phyloP scores from a whole-genome alignment of 2,329 filamentous ascomycete species.

The Trichoderma pleuroti region DNA sequence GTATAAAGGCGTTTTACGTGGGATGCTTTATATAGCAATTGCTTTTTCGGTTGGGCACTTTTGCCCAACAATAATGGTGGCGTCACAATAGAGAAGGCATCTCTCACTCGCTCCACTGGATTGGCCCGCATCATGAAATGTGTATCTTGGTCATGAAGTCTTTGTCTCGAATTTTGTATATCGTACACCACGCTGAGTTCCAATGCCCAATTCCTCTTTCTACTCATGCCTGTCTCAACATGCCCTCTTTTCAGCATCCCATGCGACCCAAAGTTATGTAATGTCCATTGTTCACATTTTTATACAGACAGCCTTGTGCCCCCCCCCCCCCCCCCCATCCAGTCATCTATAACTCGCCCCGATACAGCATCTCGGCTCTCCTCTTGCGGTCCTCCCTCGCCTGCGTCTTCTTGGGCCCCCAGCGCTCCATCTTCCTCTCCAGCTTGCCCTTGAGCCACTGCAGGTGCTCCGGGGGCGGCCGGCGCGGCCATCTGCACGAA shows the following conservation, averaged over 20 bases:
- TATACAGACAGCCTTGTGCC: background rate
- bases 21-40: background rate
- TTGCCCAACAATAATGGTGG: background rate
- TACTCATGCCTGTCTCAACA: background rate
- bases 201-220: background rate
- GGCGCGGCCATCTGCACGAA: constrained; percentile 59
- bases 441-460: constrained; percentile 43
- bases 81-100: background rate
- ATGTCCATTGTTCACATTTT: background rate
- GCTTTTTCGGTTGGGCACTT: background rate
- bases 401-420: constrained; percentile 54
- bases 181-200: constrained; percentile 10
- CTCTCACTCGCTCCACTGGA: background rate
- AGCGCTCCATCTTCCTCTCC: constrained; percentile 50
- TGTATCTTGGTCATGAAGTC: background rate
- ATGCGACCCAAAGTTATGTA: background rate
- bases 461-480: constrained; percentile 47
- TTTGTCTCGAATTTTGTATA: background rate
- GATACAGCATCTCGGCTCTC: constrained; percentile 51
- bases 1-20: background rate
- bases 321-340: too few relatives aligned
- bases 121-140: background rate
- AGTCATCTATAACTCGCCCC: constrained; percentile 45
- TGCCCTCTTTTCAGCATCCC: background rate
- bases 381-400: constrained; percentile 55